A percentile compares a stretch with the other conserved stretches of the same genome.
Evolutionary conservation across 2,329 filamentous ascomycete genomes (phyloP).

Genomic region (Beauveria medogensis): DNA sequence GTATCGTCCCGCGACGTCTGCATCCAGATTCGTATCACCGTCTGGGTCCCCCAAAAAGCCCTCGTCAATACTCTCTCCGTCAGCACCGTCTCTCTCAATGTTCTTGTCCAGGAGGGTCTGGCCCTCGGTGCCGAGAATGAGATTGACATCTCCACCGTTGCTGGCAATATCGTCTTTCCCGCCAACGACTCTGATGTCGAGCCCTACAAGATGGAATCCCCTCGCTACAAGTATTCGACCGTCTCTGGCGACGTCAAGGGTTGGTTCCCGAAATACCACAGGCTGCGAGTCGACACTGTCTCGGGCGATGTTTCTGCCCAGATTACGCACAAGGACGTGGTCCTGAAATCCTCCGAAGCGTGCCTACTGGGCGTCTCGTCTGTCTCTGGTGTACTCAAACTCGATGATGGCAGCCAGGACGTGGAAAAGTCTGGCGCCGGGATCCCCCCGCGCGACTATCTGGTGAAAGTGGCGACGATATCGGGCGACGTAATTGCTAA

Average conservation of each 20-base stretch:
- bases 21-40: conserved; percentile 38
- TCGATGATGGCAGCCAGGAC: conserved; percentile 32
- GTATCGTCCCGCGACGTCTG: conserved; percentile 28
- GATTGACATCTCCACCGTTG: conserved; percentile 26
- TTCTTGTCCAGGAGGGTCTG: conserved; percentile 33
- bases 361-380: conserved; percentile 35
- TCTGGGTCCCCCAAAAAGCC: conserved; percentile 36
- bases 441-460: conserved; percentile 40
- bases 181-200: conserved; percentile 15
- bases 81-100: conserved; percentile 29
- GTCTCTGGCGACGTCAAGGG: conserved; percentile 37
- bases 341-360: conserved; percentile 24
- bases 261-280: conserved; percentile 43
- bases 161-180: conserved; percentile 32
- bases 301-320: conserved; percentile 35
- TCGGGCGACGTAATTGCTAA: conserved; percentile 36
- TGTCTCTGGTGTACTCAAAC: conserved; percentile 34
- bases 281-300: conserved; percentile 34
- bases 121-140: conserved; percentile 23
- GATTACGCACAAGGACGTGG: conserved; percentile 33
- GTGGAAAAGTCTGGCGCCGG: conserved; percentile 13
- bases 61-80: conserved; percentile 31
- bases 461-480: conserved; percentile 33
- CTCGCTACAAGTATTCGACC: conserved; percentile 33
- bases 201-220: conserved; percentile 35